These are phyloP conservation scores for Tritrichomonas foetus DNA, from an alignment of 208 protist species.

Conservation along the genomic window DNA sequence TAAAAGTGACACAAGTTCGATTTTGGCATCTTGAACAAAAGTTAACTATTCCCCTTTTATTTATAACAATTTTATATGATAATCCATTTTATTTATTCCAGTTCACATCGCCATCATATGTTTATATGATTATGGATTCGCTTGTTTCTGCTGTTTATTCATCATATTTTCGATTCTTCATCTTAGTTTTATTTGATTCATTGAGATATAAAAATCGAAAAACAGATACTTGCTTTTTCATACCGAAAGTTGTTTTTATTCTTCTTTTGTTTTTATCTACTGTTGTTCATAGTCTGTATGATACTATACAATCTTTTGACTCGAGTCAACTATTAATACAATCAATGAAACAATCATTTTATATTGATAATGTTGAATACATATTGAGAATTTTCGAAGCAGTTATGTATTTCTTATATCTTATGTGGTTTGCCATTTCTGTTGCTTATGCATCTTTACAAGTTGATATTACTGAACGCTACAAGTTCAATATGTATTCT, in stretches of 20 bases:
- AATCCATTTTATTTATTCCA: neutral
- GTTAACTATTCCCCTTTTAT: neutral
- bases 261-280: neutral
- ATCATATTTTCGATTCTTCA: neutral
- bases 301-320: neutral
- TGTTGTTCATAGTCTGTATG: too few relatives aligned
- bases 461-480: neutral
- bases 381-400: neutral
- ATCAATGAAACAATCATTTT: neutral
- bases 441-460: neutral
- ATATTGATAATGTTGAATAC: neutral
- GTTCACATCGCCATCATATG: too few relatives aligned
- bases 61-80: neutral
- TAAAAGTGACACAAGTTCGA: neutral
- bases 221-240: neutral
- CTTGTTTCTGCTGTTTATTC: neutral
- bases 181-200: conserved; percentile 1
- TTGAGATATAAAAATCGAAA: neutral
- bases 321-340: neutral
- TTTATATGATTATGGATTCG: neutral
- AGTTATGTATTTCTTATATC: neutral
- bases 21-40: conserved; percentile 31
- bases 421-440: neutral
- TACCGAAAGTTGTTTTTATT: neutral
- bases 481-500: neutral